Evolutionary conservation across 2,329 filamentous ascomycete genomes (phyloP), one percentile per base, ranked within the genome.

Genomic region (Chaetomiaceae sp.): DNA sequence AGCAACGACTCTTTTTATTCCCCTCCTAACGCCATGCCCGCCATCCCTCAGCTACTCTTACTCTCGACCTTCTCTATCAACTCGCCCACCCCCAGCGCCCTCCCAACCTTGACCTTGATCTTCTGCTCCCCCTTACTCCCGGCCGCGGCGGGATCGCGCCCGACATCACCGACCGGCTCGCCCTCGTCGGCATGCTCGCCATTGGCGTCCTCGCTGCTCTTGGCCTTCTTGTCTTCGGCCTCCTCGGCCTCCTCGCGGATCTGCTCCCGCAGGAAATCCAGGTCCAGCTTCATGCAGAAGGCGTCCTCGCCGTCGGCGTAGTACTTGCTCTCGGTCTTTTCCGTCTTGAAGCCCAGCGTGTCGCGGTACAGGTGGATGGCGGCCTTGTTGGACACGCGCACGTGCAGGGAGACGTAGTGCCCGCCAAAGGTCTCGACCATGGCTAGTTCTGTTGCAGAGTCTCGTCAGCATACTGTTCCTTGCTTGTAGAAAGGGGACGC

Each of bases 271-370:
- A 87, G 76, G 58, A 77, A 74, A 53, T 79, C 73, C 38, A 99
- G 78, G 63, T 97, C 86, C 68, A 96, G 87, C 56, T 84, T 85
- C 93, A 99, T 99, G 65, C 83, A 87, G 67, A 84, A 96, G 33
- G 93, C 93, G 73, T 99, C 89, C 73, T 99, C 93, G 54, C 92
- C 92, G 68, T 99, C 93, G 51, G 93, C 93, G 68, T 99, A 99
- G 79, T 96, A 96, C 72, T 91, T 93, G 43, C 79, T 68, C 71
- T 95, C 89, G 10, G 86, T 83, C 74, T 90, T 93, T 58, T 93
- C 89, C 60, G 88, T 87, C 66, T 84, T 81, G 77, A 96, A 97
- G 48, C 89, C 85, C 1, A 96, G 82, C 0, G 91, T 96, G 66
- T 95, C 87, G 62, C 89, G 85, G 79, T 99, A 99, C 19, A 99